Base-by-base conservation (phyloP, 306 rosid species). In the Cucurbita ficifolia region DNA sequence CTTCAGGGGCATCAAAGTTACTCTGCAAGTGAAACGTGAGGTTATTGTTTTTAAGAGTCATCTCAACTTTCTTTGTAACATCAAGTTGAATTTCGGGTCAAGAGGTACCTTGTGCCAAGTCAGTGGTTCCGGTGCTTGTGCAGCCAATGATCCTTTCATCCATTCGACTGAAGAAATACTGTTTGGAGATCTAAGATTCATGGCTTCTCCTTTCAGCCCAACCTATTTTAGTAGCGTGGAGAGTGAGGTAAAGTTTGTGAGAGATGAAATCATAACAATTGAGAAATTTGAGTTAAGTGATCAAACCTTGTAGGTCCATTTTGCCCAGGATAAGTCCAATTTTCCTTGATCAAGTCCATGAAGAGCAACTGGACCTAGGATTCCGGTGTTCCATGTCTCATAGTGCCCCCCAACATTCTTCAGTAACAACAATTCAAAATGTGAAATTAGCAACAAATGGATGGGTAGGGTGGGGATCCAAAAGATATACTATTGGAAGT, bases 341-440 rank as follows among this genome's bases (percentile, higher is more conserved):
- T 91, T 95, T 84, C 99, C 97, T 72, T 84, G 92, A 76, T 88
- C 86, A 78, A 95, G 92, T 77, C 99, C 99, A 75, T 80, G 97
- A 69, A 95, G 87, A 52, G 88, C 99, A 75, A 95, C 88, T 50
- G 99, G 99, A 74, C 99, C 99, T 13, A 95, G 92, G 84, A 95
- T 95, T 81, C 99, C 99, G 5, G 99, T 95, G 87, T 78, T 89
- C 91, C 92, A 95, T 52, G 92, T 67, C 90, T 95, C 99, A 42
- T 79, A 95, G 85, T 91, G 97, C 62, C 96, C 99, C 45, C 99
- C 99, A 13, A 95, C 95, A 62, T 95, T 95, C 99, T 95, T 81
- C 63, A 79, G 70, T 38, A 54, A 55, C 63, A 69, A 77, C 53
- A 45, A 70, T 68, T 50, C 17, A 77, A 54, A 71, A 60, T 4